Percentiles rank a stretch among this genome's conserved stretches.
Conservation (phyloP, 805 yeast species). For the Candida xiaguanensis region DNA sequence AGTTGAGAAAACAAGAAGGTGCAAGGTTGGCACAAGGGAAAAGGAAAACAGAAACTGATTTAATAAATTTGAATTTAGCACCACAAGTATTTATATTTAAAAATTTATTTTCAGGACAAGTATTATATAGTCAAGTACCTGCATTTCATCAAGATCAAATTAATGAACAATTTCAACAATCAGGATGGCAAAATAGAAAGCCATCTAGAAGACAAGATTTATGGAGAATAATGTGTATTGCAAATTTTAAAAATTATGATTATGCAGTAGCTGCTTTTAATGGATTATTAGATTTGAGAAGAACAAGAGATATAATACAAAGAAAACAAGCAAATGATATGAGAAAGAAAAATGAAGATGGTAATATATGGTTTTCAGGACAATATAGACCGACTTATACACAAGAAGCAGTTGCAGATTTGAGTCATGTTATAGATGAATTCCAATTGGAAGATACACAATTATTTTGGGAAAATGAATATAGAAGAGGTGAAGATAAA, state of each 20-base stretch:
- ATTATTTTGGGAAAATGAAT: constrained; percentile 78
- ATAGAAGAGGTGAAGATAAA: constrained; percentile 80
- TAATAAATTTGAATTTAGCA: constrained; percentile 53
- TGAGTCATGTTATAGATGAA: constrained; percentile 65
- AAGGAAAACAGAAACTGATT: constrained; percentile 29
- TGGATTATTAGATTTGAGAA: constrained; percentile 69
- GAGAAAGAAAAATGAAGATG: constrained; percentile 71
- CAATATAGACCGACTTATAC: constrained; percentile 88
- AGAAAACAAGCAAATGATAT: constrained; percentile 58
- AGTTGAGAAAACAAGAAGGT: constrained; percentile 39
- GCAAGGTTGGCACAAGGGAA: constrained; percentile 39
- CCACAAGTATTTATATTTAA: constrained; percentile 84
- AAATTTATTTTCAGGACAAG: constrained; percentile 87
- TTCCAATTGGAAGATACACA: constrained; percentile 46
- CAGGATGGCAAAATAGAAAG: constrained; percentile 84
- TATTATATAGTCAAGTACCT: constrained; percentile 82
- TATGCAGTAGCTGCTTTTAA: constrained; percentile 70
- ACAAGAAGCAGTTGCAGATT: constrained; percentile 88
- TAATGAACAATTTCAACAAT: constrained; percentile 67
- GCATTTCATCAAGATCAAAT: constrained; percentile 57
- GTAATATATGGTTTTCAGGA: constrained; percentile 81
- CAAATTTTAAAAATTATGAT: constrained; percentile 57
- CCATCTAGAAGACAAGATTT: constrained; percentile 81
- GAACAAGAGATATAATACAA: constrained; percentile 63
- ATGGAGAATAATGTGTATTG: constrained; percentile 90